Percentiles rank a stretch among this genome's conserved stretches.
Conservation (phyloP, 225 moss, liverwort and hornwort species). For the Sphagnum contortum region DNA sequence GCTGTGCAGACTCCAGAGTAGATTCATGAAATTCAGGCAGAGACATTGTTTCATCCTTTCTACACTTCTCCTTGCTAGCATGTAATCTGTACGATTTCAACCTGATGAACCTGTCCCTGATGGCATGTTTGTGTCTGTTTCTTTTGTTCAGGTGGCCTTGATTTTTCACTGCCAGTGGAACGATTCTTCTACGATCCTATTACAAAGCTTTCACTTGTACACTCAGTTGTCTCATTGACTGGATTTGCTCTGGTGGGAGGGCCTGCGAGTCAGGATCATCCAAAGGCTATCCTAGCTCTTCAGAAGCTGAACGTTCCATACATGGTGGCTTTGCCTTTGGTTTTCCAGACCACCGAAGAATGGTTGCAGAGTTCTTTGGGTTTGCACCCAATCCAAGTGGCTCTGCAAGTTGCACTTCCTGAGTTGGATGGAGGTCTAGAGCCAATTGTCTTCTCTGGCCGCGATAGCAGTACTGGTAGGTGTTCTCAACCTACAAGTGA, state of each 20-base stretch:
- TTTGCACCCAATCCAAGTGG: conserved; percentile 94
- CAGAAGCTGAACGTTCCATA: conserved; percentile 81
- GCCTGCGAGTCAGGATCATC: conserved; percentile 91
- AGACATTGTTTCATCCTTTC: too few species aligned
- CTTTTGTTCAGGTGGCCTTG: conserved; percentile 56
- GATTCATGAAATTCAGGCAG: too few species aligned
- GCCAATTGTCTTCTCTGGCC: conserved; percentile 95
- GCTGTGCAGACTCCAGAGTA: too few species aligned
- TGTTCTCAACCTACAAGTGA: background rate
- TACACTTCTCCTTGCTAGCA: too few species aligned
- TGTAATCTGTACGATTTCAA: too few species aligned
- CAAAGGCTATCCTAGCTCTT: conserved; percentile 79
- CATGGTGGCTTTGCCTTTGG: conserved; percentile 82
- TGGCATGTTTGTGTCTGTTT: too few species aligned
- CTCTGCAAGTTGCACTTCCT: conserved; percentile 93
- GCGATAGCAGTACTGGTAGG: conserved; percentile 87
- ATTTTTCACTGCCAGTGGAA: conserved; percentile 89
- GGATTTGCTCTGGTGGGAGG: conserved; percentile 96
- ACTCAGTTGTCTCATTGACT: conserved; percentile 88
- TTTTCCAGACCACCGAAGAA: conserved; percentile 96
- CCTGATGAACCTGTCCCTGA: too few species aligned
- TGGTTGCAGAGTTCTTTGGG: conserved; percentile 87
- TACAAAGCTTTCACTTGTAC: conserved; percentile 73
- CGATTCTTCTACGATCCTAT: conserved; percentile 96
- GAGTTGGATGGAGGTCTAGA: conserved; percentile 95